phyloP scores from a whole-genome alignment of 1,139 yeast genomes.

The Nakaseomyces glabratus region DNA sequence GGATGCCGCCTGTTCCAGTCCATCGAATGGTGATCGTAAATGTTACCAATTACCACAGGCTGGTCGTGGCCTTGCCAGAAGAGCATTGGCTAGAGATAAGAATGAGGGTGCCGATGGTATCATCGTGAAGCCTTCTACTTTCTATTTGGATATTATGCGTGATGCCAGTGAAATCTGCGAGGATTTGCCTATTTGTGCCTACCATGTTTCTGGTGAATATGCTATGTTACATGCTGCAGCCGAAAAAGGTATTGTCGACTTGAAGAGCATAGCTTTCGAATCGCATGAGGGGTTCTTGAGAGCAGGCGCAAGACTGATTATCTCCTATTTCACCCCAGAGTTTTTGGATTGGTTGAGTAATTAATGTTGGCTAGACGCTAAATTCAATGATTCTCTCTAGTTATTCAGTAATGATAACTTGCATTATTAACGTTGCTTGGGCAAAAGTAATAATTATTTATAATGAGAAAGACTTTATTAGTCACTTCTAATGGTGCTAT shows the following conservation, averaged over 20 bases:
- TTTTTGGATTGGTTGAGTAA: constrained; percentile 91
- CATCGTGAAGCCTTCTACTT: constrained; percentile 95
- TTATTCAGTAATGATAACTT: too few species aligned
- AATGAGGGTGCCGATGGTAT: constrained; percentile 93
- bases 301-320: constrained; percentile 91
- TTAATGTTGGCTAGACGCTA: too few species aligned
- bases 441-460: too few species aligned
- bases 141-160: constrained; percentile 79
- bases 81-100: constrained; percentile 80
- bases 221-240: constrained; percentile 99
- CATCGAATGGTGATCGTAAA: constrained; percentile 85
- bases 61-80: constrained; percentile 86
- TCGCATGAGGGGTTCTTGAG: constrained; percentile 84
- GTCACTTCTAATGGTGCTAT: too few species aligned
- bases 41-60: constrained; percentile 91
- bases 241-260: constrained; percentile 84
- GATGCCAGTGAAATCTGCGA: constrained; percentile 78
- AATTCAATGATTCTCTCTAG: too few species aligned
- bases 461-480: too few species aligned
- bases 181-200: constrained; percentile 86
- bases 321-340: constrained; percentile 92
- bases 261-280: constrained; percentile 85
- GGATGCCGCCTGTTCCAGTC: constrained; percentile 92
- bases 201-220: constrained; percentile 95
- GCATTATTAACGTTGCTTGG: too few species aligned